Evolutionary conservation across 352 stramenopile genomes (phyloP), one percentile per base, ranked within the genome.

Genomic region (Aphanomyces cochlioides): DNA sequence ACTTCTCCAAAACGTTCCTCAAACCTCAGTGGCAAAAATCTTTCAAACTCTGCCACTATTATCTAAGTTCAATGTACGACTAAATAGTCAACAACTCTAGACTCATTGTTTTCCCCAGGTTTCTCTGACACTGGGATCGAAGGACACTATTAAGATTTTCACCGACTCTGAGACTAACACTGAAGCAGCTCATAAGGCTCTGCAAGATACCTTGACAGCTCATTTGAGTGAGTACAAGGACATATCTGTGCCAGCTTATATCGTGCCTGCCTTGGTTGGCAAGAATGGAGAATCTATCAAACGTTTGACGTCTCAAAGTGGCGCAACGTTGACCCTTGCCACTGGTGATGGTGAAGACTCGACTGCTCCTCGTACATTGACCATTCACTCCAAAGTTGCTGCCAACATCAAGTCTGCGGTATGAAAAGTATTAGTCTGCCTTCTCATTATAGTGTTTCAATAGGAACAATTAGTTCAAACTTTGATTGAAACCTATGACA

Each of bases 261-360:
- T 93, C 36, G 80, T 90, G 28, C 85, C 85, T 0, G 76, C 89
- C 34, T 70, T 93, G 5, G 75, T 93, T 12, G 85, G 85, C 43
- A 89, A 89, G 63, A 91, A 77, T 69, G 85, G 85, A 45, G 85
- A 93, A 54, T 86, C 79, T 13, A 93, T 93, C 69, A 88, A 89
- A 75, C 88, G 87, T 69, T 77, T 93, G 5, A 79, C 76, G 40
- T 66, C 79, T 2, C 78, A 90, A 57, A 82, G 77, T 72, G 84
- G 87, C 54, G 72, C 64, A 43, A 63, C 64, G 53, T 50, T 70
- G 12, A 63, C 45, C 15, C 39, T 70, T 28, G 47, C 64, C 10
- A 15, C 64, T 6, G 64, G 34, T n/a, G 64, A 70, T 50, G 39
- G 7, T 12, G 64, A 70, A 37, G 64, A 60, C 39, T 5, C 64